These are phyloP conservation scores for Annulohypoxylon maeteangense DNA, from an alignment of 495 filamentous ascomycete species.

Conservation along the genomic window DNA sequence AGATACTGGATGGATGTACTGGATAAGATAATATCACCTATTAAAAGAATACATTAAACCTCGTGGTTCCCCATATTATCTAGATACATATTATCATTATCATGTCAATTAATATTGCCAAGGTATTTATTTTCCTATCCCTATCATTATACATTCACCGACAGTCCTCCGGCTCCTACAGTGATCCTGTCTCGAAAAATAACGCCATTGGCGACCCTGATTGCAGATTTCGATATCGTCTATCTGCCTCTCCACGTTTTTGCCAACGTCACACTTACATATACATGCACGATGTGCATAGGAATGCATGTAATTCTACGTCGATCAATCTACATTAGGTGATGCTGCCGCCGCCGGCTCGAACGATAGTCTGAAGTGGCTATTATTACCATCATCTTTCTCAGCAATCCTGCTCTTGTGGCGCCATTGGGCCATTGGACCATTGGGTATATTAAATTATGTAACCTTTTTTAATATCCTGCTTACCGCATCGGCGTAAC, in stretches of 20 bases:
- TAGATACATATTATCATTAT: not conserved
- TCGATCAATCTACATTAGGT: slow-evolving; percentile 37
- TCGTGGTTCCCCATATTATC: not conserved
- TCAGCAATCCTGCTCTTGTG: not conserved
- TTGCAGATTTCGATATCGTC: slow-evolving; percentile 39
- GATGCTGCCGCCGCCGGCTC: not conserved
- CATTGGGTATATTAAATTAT: slow-evolving; percentile 18
- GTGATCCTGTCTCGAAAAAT: slow-evolving; percentile 9
- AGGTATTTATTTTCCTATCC: not conserved
- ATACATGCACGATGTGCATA: slow-evolving; percentile 41
- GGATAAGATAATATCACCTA: slow-evolving; percentile 3
- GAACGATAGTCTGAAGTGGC: slow-evolving; percentile 5
- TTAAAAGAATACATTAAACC: slow-evolving; percentile 17
- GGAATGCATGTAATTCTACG: slow-evolving; percentile 42
- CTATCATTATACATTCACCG: slow-evolving; percentile 10
- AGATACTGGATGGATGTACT: not conserved
- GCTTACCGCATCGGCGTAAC: slow-evolving; percentile 32
- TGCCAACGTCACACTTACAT: slow-evolving; percentile 43
- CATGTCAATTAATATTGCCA: not conserved
- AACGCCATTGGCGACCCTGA: slow-evolving; percentile 20
- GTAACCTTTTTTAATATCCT: slow-evolving; percentile 16
- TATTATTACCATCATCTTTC: slow-evolving; percentile 11
- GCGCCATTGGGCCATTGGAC: no score
- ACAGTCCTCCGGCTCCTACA: slow-evolving; percentile 15
- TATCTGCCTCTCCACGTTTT: slow-evolving; percentile 45